phyloP scores from a whole-genome alignment of 805 yeast genomes.

The Cyberlindnera xylosilytica region DNA sequence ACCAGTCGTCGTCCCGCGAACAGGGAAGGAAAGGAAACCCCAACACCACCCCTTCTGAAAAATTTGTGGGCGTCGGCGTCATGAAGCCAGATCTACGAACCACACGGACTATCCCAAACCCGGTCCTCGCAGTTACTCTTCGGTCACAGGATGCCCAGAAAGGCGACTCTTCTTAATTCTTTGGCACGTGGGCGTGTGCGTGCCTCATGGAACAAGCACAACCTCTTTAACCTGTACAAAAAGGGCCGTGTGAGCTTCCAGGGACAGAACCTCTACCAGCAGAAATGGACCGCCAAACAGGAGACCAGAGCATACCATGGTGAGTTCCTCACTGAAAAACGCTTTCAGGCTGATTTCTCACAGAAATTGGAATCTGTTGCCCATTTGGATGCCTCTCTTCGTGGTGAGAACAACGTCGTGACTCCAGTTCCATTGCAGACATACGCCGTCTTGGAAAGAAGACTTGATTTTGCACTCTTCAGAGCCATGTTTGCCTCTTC shows the following conservation, averaged over 20 bases:
- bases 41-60: constrained; percentile 3
- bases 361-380: constrained; percentile 78
- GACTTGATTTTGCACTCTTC: constrained; percentile 87
- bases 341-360: constrained; percentile 72
- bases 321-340: constrained; percentile 80
- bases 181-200: constrained; percentile 72
- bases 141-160: constrained; percentile 64
- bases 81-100: too few species aligned
- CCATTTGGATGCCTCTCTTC: constrained; percentile 77
- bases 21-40: too few species aligned
- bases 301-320: constrained; percentile 96
- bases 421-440: constrained; percentile 90
- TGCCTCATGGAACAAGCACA: constrained; percentile 87
- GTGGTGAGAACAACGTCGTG: constrained; percentile 49
- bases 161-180: constrained; percentile 53
- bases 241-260: constrained; percentile 53
- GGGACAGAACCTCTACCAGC: constrained; percentile 77
- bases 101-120: too few species aligned
- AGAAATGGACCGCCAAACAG: constrained; percentile 86
- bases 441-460: constrained; percentile 79
- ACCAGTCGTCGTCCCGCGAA: too few species aligned
- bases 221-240: constrained; percentile 84
- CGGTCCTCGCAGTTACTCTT: too few species aligned
- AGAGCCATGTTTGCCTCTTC: constrained; percentile 93
- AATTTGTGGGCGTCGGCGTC: constrained; percentile 2